Conservation (phyloP, 441 rosid genomes). For the Pelargonium australe region DNA sequence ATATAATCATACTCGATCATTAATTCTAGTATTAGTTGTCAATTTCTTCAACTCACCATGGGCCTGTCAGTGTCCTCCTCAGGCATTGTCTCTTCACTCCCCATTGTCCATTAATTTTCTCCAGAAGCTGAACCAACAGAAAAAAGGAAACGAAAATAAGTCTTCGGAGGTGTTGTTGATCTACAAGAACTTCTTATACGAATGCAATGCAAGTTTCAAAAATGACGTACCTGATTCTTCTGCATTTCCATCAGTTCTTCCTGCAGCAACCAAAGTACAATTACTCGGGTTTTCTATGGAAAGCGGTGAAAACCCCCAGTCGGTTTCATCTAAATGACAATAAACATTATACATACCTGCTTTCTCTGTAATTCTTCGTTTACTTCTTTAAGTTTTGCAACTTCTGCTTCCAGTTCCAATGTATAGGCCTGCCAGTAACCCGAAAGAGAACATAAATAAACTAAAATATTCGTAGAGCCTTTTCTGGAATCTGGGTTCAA, state of each 20-base stretch:
- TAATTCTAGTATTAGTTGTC: not conserved
- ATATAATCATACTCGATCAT: too few species aligned
- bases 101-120: constrained; percentile 34
- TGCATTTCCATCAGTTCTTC: constrained; percentile 39
- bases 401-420: constrained; percentile 59
- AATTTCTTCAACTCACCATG: constrained; percentile 39
- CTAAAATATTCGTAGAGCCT: not conserved
- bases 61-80: constrained; percentile 68
- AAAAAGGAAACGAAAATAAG: not conserved
- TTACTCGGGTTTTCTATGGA: not conserved
- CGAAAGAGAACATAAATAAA: constrained; percentile 6
- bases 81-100: constrained; percentile 49
- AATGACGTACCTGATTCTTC: constrained; percentile 41
- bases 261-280: constrained; percentile 33
- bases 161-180: not conserved
- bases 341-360: constrained; percentile 35
- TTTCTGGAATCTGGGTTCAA: not conserved
- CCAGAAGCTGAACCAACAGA: constrained; percentile 33
- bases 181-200: not conserved
- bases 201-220: not conserved
- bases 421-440: constrained; percentile 54
- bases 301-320: too few species aligned
- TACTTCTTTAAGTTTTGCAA: constrained; percentile 54
- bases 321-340: not conserved
- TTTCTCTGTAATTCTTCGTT: constrained; percentile 52